Conservation (phyloP, 2,329 filamentous ascomycete genomes). For the Colletotrichum lindemuthianum region DNA sequence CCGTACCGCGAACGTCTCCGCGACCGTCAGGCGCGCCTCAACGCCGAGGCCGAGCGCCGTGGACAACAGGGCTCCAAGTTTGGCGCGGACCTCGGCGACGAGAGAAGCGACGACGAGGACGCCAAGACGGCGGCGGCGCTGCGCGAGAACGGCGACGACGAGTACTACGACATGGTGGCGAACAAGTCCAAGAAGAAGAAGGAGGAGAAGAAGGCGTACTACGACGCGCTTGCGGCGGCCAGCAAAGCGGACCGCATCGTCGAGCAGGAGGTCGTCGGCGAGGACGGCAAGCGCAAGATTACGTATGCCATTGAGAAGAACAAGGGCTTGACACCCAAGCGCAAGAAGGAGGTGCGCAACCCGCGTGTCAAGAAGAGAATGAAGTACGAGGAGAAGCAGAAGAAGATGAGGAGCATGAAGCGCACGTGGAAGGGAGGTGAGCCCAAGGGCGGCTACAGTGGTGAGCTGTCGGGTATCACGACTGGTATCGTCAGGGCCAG, state of each 20-base stretch:
- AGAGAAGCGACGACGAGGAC: conserved; percentile 71
- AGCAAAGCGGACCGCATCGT: conserved; percentile 72
- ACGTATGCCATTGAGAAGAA: conserved; percentile 97
- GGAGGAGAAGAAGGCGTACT: conserved; percentile 72
- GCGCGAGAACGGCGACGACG: conserved; percentile 69
- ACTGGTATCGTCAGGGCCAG: conserved; percentile 91
- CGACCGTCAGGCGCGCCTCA: conserved; percentile 86
- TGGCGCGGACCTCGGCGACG: conserved; percentile 72
- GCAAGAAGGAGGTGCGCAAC: conserved; percentile 95
- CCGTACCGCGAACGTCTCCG: conserved; percentile 89
- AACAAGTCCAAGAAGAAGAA: conserved; percentile 75
- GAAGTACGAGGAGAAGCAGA: conserved; percentile 96
- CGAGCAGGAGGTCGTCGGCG: conserved; percentile 74
- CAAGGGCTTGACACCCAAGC: conserved; percentile 88
- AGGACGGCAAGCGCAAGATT: conserved; percentile 91
- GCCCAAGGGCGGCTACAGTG: conserved; percentile 85
- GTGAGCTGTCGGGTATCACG: conserved; percentile 96
- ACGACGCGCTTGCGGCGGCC: conserved; percentile 67
- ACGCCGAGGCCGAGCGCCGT: conserved; percentile 86
- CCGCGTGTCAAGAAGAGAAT: conserved; percentile 97
- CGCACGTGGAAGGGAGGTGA: conserved; percentile 87
- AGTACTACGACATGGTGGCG: conserved; percentile 92
- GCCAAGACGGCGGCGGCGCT: conserved; percentile 60
- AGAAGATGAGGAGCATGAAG: conserved; percentile 92
- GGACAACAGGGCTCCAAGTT: conserved; percentile 73